Percentiles rank a stretch among this genome's conserved stretches.
phyloP scores from a whole-genome alignment of 148 eudicot species.

The Rhododendron simsii region DNA sequence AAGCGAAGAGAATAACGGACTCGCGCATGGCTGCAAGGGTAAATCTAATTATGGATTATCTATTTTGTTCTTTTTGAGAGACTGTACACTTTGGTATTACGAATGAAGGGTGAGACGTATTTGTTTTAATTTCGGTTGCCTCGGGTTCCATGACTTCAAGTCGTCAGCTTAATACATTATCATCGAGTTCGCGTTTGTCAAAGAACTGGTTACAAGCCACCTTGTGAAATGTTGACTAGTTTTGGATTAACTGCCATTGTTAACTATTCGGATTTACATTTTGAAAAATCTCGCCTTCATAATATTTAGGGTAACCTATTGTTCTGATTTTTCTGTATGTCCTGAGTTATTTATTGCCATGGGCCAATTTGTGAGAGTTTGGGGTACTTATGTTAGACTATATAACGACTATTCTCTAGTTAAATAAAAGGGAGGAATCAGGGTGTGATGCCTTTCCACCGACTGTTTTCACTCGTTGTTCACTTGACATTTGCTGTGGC shows the following conservation, averaged over 20 bases:
- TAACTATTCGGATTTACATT: not conserved
- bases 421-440: not conserved
- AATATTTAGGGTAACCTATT: not conserved
- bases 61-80: not conserved
- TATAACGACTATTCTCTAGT: not conserved
- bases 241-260: not conserved
- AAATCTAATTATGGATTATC: conserved; percentile 13
- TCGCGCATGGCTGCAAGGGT: conserved; percentile 73
- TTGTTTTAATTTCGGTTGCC: not conserved
- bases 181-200: not conserved
- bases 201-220: not conserved
- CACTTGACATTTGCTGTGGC: not conserved
- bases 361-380: not conserved
- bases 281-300: not conserved
- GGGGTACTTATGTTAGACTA: not conserved
- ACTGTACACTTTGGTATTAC: not conserved
- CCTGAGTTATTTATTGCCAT: not conserved
- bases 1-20: conserved; percentile 80
- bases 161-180: not conserved
- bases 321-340: not conserved
- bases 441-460: not conserved
- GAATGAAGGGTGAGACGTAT: not conserved
- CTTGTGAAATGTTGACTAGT: not conserved
- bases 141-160: not conserved
- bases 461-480: not conserved